phyloP scores from a whole-genome alignment of 2,329 filamentous ascomycete genomes.

The Hypoxylon rubiginosum region DNA sequence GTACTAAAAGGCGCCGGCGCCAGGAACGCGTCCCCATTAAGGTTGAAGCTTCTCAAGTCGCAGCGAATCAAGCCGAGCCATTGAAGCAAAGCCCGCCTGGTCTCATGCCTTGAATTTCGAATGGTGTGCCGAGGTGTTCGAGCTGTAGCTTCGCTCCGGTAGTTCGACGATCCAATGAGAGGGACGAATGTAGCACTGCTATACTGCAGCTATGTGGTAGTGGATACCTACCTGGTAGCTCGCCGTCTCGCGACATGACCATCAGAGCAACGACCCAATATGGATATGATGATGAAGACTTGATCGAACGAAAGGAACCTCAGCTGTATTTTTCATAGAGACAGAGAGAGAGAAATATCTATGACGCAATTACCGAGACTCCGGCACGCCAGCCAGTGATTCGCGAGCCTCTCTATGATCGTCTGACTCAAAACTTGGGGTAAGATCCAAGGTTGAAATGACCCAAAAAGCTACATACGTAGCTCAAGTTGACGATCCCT shows the following conservation, averaged over 20 bases:
- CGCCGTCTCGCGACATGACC: not conserved
- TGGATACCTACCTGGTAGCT: not conserved
- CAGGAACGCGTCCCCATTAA: slow-evolving; percentile 29
- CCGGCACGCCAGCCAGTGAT: not conserved
- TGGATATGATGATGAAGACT: not conserved
- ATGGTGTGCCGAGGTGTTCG: not conserved
- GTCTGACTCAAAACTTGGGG: not conserved
- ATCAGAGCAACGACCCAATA: not conserved
- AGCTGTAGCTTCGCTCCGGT: slow-evolving; percentile 12
- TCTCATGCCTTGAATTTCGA: slow-evolving; percentile 13
- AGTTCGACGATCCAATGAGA: slow-evolving; percentile 20
- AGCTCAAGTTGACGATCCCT: not conserved
- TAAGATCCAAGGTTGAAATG: not conserved
- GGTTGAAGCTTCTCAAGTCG: slow-evolving; percentile 11
- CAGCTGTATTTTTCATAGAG: not conserved
- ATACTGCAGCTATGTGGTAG: not conserved
- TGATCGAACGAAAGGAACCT: not conserved
- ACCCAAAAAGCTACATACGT: not conserved
- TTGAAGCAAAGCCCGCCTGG: slow-evolving; percentile 6
- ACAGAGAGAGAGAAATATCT: not conserved
- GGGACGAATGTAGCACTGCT: not conserved
- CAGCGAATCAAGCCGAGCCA: slow-evolving; percentile 21
- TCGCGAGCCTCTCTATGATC: not conserved
- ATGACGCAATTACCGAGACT: not conserved
- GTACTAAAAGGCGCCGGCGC: slow-evolving; percentile 1